Base-by-base conservation (phyloP, 2,329 filamentous ascomycete species). In the Dothideomycetidae sp. region DNA sequence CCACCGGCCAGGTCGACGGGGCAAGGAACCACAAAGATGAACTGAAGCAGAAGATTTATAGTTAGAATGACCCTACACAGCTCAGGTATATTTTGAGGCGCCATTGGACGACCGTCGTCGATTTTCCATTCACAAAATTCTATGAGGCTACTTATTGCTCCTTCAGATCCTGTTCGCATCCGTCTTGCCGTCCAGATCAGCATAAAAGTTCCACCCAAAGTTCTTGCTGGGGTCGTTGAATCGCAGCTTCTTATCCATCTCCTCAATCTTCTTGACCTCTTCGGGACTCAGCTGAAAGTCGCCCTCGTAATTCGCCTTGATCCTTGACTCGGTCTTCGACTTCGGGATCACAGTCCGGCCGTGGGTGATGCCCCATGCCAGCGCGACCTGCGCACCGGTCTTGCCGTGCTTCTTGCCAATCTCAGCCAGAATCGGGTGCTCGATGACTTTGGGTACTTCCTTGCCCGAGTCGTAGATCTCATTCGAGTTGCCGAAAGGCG, bases 191-290 rank as follows among this genome's bases (percentile, higher is more conserved):
- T 77, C 73, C 39, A 77, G 48, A 52, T 73, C 72, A 1, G 51
- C 46, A 45, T 71, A 78, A 46, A 75, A 74, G 5, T 71, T 57
- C 53, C 66, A 71, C 3, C 70, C 65, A 56, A 77, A 78, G 14
- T 55, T 58, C 5, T 50, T 56, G 30, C 62, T 68, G 3, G 71
- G 64, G 50, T 78, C 72, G 39, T 76, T 78, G 50, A 78, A 76
- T 29, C 74, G 59, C 45, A 74, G 31, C 54, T 75, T 75, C 57
- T 68, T 73, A 50, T 78, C 71, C 13, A 77, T 58, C 0, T 43
- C 48, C 28, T 63, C 57, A 36, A 75, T 68, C 55, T 66, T 69
- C 49, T 67, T 54, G 47, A 78, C 55, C 48, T 81, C 75, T 35
- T 68, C 68, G 0, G 52, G 47, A 1, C 64, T 63, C 16, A 81